Evolutionary conservation across 257 asterid genomes (phyloP), one percentile per base, ranked within the genome.

Genomic region (Nicotiana tomentosiformis): DNA sequence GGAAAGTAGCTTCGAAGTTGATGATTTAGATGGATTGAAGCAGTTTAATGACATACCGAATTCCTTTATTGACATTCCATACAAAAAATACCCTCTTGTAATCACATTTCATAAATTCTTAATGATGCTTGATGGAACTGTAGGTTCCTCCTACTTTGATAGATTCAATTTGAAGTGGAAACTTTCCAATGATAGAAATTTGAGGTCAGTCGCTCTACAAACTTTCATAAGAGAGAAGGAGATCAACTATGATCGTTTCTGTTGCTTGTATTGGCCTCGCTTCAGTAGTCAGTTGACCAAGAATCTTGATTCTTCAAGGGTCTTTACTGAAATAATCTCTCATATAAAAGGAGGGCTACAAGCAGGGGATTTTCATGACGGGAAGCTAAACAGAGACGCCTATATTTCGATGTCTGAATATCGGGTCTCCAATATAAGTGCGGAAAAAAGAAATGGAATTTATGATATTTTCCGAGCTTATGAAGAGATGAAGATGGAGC

Each of bases 61-160:
- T 86, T 83, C 94, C 0, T 89, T 93, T 83, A 35, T 82, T 23
- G 89, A 86, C 82, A 84, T 91, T 82, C 82, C 88, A 30, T 79
- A 81, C 8, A 82, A 87, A 37, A 86, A 84, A 79, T 91, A 88
- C 78, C 97, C 96, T 35, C 92, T 93, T 8, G 91, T 93, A 4
- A 85, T 93, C 46, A 93, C 96, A 26, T 93, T 93, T 74, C 91
- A 86, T 16, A 91, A 93, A 83, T 91, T 93, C 72, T 57, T 93
- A 56, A 89, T 93, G 94, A 93, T 91, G 97, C 91, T 93, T 4
- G 97, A 93, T 84, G 96, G 94, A 23, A 87, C 92, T 33, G 26
- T 91, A 20, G 88, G 90, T 12, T 81, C 80, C 55, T 91, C 97
- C 3, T 93, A 84, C 70, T 93, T 93, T 64, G 83, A 87, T 80